phyloP scores from a whole-genome alignment of 345 rosid genomes.

The Salix arbutifolia region DNA sequence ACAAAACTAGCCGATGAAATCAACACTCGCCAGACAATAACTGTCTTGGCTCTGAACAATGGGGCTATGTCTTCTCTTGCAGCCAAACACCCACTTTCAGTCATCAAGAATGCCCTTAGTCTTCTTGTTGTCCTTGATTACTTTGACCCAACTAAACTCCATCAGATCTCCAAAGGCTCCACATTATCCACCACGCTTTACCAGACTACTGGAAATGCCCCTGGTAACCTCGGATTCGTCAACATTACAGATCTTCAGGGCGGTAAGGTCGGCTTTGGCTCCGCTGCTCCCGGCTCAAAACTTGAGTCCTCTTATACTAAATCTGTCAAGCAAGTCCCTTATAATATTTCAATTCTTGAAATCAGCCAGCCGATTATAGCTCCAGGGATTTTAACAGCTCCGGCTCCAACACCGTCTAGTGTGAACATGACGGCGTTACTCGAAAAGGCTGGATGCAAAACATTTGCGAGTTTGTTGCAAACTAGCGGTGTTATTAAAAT shows the following conservation, averaged over 20 bases:
- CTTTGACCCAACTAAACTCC: conserved; percentile 77
- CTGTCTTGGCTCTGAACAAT: conserved; percentile 70
- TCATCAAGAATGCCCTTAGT: conserved; percentile 62
- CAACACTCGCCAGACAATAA: conserved; percentile 78
- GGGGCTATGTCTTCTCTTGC: conserved; percentile 72
- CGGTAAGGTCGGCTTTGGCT: conserved; percentile 80
- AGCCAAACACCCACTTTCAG: conserved; percentile 62
- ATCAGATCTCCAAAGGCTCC: conserved; percentile 66
- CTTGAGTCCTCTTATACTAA: conserved; percentile 71
- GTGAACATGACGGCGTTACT: conserved; percentile 68
- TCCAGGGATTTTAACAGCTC: conserved; percentile 58
- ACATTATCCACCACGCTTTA: conserved; percentile 78
- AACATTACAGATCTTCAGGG: conserved; percentile 83
- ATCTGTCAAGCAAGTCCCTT: conserved; percentile 76
- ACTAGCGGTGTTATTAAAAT: conserved; percentile 75
- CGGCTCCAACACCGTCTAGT: conserved; percentile 55
- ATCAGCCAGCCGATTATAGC: conserved; percentile 63
- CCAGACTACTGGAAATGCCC: conserved; percentile 90
- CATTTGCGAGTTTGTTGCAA: conserved; percentile 54
- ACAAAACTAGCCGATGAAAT: conserved; percentile 86
- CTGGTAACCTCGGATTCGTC: conserved; percentile 76
- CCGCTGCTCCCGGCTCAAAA: conserved; percentile 75
- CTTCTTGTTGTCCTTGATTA: conserved; percentile 81
- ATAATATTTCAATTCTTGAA: conserved; percentile 71
- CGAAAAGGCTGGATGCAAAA: conserved; percentile 85